Percentiles rank a stretch among this genome's conserved stretches.
phyloP scores from a whole-genome alignment of 2,329 filamentous ascomycete genomes.

The Fusarium sp. region DNA sequence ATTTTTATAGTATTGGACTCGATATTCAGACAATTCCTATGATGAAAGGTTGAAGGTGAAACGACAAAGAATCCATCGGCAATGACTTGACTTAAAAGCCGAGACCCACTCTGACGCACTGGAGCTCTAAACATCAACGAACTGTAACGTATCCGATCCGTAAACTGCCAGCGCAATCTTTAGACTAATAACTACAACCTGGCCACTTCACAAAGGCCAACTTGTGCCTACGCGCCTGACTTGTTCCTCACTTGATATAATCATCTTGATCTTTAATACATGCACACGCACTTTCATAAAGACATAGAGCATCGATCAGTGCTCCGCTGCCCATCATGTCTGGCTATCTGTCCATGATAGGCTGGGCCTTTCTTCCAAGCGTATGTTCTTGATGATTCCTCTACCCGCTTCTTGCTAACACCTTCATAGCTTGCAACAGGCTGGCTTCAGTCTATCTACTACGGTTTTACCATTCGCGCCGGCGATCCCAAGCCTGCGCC shows the following conservation, averaged over 20 bases:
- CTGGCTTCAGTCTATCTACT: constrained; percentile 84
- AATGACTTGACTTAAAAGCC: constrained; percentile 8
- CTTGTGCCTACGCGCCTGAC: constrained; percentile 3
- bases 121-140: constrained; percentile 32
- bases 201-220: constrained; percentile 33
- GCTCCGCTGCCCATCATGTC: constrained; percentile 58
- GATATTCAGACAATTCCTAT: neutral
- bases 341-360: constrained; percentile 64
- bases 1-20: neutral
- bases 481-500: constrained; percentile 83
- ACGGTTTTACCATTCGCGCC: constrained; percentile 88
- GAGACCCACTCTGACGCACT: constrained; percentile 47
- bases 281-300: neutral
- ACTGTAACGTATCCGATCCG: constrained; percentile 1
- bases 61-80: neutral
- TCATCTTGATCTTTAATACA: neutral
- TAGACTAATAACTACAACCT: constrained; percentile 32
- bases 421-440: constrained; percentile 76
- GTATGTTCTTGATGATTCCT: constrained; percentile 52
- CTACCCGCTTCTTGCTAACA: constrained; percentile 31
- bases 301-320: constrained; percentile 27
- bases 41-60: neutral
- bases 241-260: neutral
- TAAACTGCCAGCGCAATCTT: constrained; percentile 20
- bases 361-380: constrained; percentile 68